Base-by-base conservation (phyloP, 495 filamentous ascomycete species). In the Penicillium longicatenatum region DNA sequence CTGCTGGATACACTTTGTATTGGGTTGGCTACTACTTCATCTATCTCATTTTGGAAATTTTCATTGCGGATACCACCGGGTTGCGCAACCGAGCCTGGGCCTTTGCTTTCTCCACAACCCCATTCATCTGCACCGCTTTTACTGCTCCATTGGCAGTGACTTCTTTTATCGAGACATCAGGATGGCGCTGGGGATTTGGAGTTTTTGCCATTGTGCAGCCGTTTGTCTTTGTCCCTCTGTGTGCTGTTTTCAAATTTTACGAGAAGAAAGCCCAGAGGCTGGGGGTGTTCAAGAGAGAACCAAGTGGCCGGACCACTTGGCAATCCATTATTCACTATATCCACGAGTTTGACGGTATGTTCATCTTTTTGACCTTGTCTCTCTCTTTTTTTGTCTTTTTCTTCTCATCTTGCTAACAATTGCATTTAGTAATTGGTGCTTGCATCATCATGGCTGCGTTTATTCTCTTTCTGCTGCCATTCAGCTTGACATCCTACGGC, bases 41-140 rank as follows among this genome's bases (percentile, higher is more conserved):
- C 52, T 79, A 75, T 49, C 80, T 86, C 69, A 75, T 79, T 31
- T 71, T 87, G 24, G 73, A 77, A 35, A 73, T 89, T 61, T 87
- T 89, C 73, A 80, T 86, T 48, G 85, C 87, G 54, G 87, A 90
- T 68, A 87, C 83, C 3, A 84, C 87, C 0, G 74, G 76, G 6
- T 67, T 90, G 60, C 79, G 80, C 41, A 87, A 89, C 71, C 77
- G 87, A 70, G 81, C 76, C 9, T 71, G 89, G 41, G 80, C 85
- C 51, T 81, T 85, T 58, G 87, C 82, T 10, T 88, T 85, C 59
- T 69, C 77, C 30, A 74, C 68, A n/a, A 86, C 86, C 0, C 87
- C 87, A 4, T 88, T 86, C 69, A 87, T 89, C 53, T 79, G 80
- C 58, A 88, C 86, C 22, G 70, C 72, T 1, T 79, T 75, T 46